Conservation (phyloP, 768 basidiomycete species). For the Filobasidium floriforme region DNA sequence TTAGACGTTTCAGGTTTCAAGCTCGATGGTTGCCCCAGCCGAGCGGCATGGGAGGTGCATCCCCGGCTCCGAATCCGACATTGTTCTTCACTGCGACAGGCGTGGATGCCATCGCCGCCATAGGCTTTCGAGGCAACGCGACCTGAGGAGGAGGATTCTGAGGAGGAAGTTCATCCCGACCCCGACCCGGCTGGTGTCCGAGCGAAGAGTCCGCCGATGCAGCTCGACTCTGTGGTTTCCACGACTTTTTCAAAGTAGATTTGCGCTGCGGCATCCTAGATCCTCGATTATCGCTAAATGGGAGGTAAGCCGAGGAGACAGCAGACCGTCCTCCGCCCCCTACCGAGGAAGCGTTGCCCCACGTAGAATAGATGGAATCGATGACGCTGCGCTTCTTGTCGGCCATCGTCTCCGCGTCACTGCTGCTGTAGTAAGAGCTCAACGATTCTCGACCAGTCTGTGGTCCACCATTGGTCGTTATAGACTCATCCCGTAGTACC, state of each 20-base stretch:
- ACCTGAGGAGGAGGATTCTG: background rate
- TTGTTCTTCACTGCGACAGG: background rate
- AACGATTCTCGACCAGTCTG: background rate
- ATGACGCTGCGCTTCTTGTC: background rate
- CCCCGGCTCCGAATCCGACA: background rate
- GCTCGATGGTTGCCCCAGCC: background rate
- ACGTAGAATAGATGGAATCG: constrained; percentile 7
- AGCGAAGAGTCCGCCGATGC: background rate
- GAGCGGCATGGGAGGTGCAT: constrained; percentile 1
- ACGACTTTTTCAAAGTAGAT: constrained; percentile 1
- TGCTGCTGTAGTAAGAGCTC: constrained; percentile 3
- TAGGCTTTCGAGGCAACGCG: background rate
- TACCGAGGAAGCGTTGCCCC: constrained; percentile 3
- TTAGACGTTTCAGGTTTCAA: background rate
- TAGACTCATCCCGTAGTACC: background rate
- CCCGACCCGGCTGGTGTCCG: background rate
- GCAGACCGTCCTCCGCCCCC: background rate
- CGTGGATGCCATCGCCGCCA: constrained; percentile 6
- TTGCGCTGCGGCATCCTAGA: constrained; percentile 1
- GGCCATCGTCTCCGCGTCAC: background rate
- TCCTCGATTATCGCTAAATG: background rate
- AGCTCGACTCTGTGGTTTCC: background rate
- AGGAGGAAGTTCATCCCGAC: background rate
- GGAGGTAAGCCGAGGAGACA: background rate
- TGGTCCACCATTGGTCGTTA: background rate